Evolutionary conservation across 257 asterid species (phyloP), one percentile per base, ranked within the genome.

Genomic region (Eustoma russellianum): DNA sequence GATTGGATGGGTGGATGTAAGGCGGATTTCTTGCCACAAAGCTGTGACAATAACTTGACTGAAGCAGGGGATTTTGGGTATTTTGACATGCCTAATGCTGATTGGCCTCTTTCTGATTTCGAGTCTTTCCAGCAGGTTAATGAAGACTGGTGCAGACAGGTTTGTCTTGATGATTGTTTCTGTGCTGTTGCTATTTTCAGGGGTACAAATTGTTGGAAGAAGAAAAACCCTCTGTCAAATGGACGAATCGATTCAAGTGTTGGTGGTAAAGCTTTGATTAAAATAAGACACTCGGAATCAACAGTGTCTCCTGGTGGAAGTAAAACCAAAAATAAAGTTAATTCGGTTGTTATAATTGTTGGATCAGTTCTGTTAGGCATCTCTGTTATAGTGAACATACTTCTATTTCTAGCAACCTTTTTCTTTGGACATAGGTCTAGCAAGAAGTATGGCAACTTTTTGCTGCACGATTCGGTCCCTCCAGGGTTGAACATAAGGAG

Each of bases 1-100:
- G 66, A 70, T 50, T 10, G n/a, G 46, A 15, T 33, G 56, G 50
- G 66, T 2, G 70, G 68, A 1, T 77, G 83, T 66, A 64, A 53
- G 10, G 74, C 30, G 0, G 58, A 61, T 53, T 73, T 63, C 19
- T 2, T 53, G 30, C 55, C 55, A 1, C 67, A 59, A 24, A 62
- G 52, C 48, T 76, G 78, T 46, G 53, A 55, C 53, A 40, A 24
- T 6, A 53, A 60, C 13, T 28, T 15, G 24, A 28, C 50, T 2
- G 77, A 62, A 7, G 16, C 30, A 9, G 70, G 43, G 10, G n/a
- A 16, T 7, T 63, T 55, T 41, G 13, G 11, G 18, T 17, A 63
- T 0, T 2, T 0, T 2, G 72, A 55, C 2, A 38, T 70, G 46
- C 48, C 46, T 0, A 49, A 61, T 40, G n/a, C 35, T 3, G 68